Evolutionary conservation across 805 yeast genomes (phyloP).

Genomic region (Cyberlindnera suaveolens): DNA sequence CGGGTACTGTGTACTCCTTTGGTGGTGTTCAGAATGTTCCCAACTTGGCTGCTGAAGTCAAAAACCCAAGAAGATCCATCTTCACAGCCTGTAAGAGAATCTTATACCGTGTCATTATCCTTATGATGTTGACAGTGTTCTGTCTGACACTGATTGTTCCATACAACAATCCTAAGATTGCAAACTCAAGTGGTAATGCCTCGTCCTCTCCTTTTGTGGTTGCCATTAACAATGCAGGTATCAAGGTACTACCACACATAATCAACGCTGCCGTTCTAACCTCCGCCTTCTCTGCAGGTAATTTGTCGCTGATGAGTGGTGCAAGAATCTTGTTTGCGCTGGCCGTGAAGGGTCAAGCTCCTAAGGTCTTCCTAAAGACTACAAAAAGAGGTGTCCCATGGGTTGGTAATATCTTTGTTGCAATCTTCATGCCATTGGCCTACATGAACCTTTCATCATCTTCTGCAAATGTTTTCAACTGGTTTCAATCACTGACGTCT

Average conservation of each 20-base stretch:
- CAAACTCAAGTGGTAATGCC: constrained; percentile 24
- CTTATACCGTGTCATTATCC: constrained; percentile 22
- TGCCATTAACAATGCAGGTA: constrained; percentile 41
- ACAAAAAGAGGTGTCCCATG: constrained; percentile 28
- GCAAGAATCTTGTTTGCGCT: constrained; percentile 30
- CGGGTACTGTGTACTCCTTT: constrained; percentile 55
- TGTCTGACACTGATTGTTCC: constrained; percentile 29
- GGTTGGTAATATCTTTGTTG: constrained; percentile 23
- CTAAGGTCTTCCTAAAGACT: constrained; percentile 26
- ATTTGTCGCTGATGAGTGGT: constrained; percentile 22
- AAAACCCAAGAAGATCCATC: constrained; percentile 47
- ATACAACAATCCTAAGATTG: constrained; percentile 23
- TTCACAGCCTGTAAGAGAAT: constrained; percentile 48
- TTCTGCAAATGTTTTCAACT: constrained; percentile 27
- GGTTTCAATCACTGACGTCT: constrained; percentile 30
- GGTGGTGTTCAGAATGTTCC: constrained; percentile 51
- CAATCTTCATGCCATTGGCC: constrained; percentile 29
- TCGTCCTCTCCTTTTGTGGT: constrained; percentile 34
- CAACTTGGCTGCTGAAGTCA: constrained; percentile 46
- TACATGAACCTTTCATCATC: constrained; percentile 24
- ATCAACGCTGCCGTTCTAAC: constrained; percentile 33
- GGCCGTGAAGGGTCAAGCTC: constrained; percentile 33
- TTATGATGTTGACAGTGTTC: constrained; percentile 27
- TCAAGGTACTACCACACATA: constrained; percentile 29
- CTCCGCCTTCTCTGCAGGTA: constrained; percentile 34